Evolutionary conservation across 352 stramenopile genomes (phyloP).

Genomic region (Blastocystis sp.): DNA sequence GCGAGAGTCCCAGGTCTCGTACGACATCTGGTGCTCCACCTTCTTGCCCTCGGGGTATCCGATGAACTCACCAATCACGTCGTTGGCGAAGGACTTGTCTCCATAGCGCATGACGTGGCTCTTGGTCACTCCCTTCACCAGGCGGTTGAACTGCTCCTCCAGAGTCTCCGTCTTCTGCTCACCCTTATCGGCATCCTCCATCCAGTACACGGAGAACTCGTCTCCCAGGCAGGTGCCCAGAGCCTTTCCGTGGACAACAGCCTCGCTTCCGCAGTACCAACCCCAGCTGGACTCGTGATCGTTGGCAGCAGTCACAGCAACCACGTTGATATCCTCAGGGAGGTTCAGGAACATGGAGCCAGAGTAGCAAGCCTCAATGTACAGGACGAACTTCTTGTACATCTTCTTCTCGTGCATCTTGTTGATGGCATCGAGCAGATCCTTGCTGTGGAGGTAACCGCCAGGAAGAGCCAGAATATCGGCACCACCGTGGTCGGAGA

Average conservation of each 20-base stretch:
- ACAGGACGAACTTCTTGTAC: conserved; percentile 79
- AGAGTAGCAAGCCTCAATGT: conserved; percentile 79
- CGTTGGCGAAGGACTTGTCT: neutral
- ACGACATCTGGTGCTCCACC: neutral
- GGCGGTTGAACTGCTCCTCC: conserved; percentile 64
- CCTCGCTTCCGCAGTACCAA: conserved; percentile 67
- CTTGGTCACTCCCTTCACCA: conserved; percentile 68
- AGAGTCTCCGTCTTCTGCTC: conserved; percentile 67
- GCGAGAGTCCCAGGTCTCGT: neutral
- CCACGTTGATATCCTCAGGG: conserved; percentile 72
- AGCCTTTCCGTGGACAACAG: conserved; percentile 56
- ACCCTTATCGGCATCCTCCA: conserved; percentile 74
- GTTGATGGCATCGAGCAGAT: conserved; percentile 68
- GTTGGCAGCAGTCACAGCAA: conserved; percentile 76
- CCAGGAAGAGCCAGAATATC: conserved; percentile 73
- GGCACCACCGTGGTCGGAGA: conserved; percentile 77
- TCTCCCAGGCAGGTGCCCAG: conserved; percentile 74
- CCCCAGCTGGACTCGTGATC: conserved; percentile 73
- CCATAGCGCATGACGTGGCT: conserved; percentile 65
- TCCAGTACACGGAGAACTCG: conserved; percentile 77
- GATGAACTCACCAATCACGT: neutral
- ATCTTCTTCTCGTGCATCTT: conserved; percentile 71
- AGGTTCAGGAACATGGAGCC: conserved; percentile 77
- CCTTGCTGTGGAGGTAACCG: conserved; percentile 69
- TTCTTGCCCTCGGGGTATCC: neutral